A percentile compares a stretch with the other conserved stretches of the same genome.
phyloP scores from a whole-genome alignment of 2,329 filamentous ascomycete species.

The Lasiodiplodia theobromae region DNA sequence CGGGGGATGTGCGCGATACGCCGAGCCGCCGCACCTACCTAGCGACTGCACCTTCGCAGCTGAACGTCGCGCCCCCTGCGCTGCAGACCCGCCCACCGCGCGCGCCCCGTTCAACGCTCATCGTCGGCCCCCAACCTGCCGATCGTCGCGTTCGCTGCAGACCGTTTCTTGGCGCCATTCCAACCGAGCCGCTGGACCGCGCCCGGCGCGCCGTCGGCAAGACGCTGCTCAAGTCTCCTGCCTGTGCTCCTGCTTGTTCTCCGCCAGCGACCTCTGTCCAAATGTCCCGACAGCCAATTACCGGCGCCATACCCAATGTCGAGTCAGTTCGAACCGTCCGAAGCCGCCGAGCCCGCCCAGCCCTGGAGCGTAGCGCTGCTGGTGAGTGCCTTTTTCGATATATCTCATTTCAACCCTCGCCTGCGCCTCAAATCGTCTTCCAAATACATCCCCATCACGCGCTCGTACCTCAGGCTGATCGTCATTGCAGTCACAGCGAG shows the following conservation, averaged over 20 bases:
- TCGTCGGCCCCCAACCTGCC: slow-evolving; percentile 15
- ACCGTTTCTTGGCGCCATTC: slow-evolving; percentile 14
- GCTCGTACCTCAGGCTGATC: slow-evolving; percentile 3
- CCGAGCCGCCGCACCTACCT: background rate
- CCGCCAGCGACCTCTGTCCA: background rate
- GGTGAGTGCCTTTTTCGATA: slow-evolving; percentile 31
- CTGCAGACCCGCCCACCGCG: background rate
- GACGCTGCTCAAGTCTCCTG: slow-evolving; percentile 16
- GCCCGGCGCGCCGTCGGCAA: slow-evolving; percentile 13
- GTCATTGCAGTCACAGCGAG: slow-evolving; percentile 63
- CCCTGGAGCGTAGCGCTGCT: slow-evolving; percentile 34
- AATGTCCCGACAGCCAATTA: slow-evolving; percentile 16
- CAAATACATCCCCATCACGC: slow-evolving; percentile 9
- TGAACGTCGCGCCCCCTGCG: slow-evolving; percentile 6
- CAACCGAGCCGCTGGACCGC: slow-evolving; percentile 20
- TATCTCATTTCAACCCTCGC: slow-evolving; percentile 6
- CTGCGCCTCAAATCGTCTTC: background rate
- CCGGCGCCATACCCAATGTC: slow-evolving; percentile 5
- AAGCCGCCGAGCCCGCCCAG: slow-evolving; percentile 29
- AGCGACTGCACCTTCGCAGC: background rate
- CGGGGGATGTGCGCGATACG: background rate
- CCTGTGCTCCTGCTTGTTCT: slow-evolving; percentile 20
- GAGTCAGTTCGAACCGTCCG: slow-evolving; percentile 32
- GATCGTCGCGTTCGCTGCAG: slow-evolving; percentile 15
- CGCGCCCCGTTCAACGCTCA: slow-evolving; percentile 19